Conservation (phyloP, 2,329 filamentous ascomycete species). For the Cordyceps militaris region DNA sequence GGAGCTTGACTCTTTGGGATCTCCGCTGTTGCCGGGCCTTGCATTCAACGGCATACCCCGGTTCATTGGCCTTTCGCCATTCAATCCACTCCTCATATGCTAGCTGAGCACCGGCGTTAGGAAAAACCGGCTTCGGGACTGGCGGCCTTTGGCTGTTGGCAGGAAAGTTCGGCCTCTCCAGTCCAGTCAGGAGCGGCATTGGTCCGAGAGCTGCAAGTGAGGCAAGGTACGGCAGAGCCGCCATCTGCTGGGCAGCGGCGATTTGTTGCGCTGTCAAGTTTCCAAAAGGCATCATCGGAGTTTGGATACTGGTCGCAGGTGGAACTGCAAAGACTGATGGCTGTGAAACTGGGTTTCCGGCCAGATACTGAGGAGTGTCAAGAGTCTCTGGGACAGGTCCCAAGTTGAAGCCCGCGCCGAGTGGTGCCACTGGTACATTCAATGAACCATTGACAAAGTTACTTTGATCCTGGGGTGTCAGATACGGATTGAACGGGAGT, state of each 20-base stretch:
- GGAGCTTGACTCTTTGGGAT: constrained; percentile 21
- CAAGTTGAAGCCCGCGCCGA: background rate
- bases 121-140: constrained; percentile 34
- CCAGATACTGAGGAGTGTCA: background rate
- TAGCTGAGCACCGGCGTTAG: constrained; percentile 35
- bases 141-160: constrained; percentile 11
- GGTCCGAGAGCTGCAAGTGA: background rate
- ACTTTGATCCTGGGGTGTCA: background rate
- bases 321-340: background rate
- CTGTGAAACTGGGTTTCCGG: background rate
- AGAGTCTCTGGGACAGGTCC: background rate
- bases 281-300: background rate
- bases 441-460: background rate
- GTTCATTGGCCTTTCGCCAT: constrained; percentile 41
- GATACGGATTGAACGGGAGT: background rate
- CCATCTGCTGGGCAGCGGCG: constrained; percentile 1
- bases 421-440: background rate
- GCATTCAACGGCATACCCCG: constrained; percentile 40
- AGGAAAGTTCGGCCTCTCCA: background rate
- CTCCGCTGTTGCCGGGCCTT: constrained; percentile 36
- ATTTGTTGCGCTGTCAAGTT: background rate
- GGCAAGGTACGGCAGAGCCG: constrained; percentile 3
- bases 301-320: background rate
- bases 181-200: background rate
- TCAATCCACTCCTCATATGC: constrained; percentile 43